These are phyloP conservation scores for Marasmius oreades DNA, from an alignment of 1,284 basidiomycete genomes.

Conservation along the genomic window DNA sequence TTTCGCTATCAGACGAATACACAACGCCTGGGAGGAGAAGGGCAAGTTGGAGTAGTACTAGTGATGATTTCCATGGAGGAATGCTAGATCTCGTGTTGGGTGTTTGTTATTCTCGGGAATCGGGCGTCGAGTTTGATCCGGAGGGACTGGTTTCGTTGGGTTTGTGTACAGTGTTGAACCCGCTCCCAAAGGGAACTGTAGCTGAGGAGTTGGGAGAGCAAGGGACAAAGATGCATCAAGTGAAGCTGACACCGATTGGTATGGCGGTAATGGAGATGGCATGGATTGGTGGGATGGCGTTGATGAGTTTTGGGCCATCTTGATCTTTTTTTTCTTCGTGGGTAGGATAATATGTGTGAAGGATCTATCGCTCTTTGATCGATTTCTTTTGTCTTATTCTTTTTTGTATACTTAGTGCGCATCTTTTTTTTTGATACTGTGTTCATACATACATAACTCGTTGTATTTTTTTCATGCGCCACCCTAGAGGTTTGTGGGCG, in stretches of 20 bases:
- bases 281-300: slow-evolving; percentile 74
- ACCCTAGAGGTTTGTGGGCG: no score
- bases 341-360: neutral
- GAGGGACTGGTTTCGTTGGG: slow-evolving; percentile 69
- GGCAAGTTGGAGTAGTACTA: slow-evolving; percentile 3
- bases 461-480: neutral
- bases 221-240: neutral
- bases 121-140: slow-evolving; percentile 64
- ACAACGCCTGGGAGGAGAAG: neutral
- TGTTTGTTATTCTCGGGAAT: slow-evolving; percentile 55
- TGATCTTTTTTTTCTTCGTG: slow-evolving; percentile 10
- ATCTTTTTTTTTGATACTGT: neutral
- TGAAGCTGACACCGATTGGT: slow-evolving; percentile 65
- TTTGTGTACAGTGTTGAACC: slow-evolving; percentile 35
- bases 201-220: slow-evolving; percentile 9
- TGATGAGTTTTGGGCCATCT: slow-evolving; percentile 58
- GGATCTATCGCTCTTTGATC: neutral
- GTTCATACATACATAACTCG: neutral
- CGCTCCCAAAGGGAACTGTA: slow-evolving; percentile 14
- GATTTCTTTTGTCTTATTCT: neutral
- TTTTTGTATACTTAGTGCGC: neutral
- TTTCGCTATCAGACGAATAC: slow-evolving; percentile 4
- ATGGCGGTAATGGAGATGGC: slow-evolving; percentile 77
- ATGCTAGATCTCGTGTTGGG: slow-evolving; percentile 50
- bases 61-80: neutral